phyloP scores from a whole-genome alignment of 2,329 filamentous ascomycete species.

The Aureobasidium musti region DNA sequence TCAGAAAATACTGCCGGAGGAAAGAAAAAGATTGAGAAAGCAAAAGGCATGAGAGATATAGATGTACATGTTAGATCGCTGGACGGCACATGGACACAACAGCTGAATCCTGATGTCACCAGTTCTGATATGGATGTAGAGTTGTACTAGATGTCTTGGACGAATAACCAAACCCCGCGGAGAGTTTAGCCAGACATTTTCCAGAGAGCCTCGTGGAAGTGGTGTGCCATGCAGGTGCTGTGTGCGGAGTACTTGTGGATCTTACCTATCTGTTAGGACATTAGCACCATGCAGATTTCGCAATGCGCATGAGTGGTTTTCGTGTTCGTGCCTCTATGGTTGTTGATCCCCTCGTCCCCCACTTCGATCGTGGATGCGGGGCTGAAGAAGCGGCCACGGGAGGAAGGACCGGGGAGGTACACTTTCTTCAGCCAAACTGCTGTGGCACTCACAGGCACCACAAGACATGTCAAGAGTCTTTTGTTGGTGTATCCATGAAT shows the following conservation, averaged over 20 bases:
- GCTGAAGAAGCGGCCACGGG: background rate
- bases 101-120: slow-evolving; percentile 26
- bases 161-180: slow-evolving; percentile 6
- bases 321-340: background rate
- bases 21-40: background rate
- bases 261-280: background rate
- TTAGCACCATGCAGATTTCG: background rate
- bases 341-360: slow-evolving; percentile 7
- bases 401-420: background rate
- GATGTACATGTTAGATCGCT: background rate
- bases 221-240: slow-evolving; percentile 1
- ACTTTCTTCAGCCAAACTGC: background rate
- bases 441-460: background rate
- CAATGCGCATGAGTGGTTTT: background rate
- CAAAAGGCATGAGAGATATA: background rate
- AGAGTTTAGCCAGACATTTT: background rate
- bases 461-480: background rate
- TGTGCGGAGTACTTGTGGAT: background rate
- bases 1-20: slow-evolving; percentile 3
- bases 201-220: background rate
- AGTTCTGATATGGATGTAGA: slow-evolving; percentile 7
- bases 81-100: slow-evolving; percentile 6
- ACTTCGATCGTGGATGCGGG: slow-evolving; percentile 14
- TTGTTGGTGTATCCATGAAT: background rate
- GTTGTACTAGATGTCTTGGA: slow-evolving; percentile 16